These are phyloP conservation scores for Neofusicoccum kwambonambiense DNA, from an alignment of 2,329 filamentous ascomycete species.

Conservation along the genomic window DNA sequence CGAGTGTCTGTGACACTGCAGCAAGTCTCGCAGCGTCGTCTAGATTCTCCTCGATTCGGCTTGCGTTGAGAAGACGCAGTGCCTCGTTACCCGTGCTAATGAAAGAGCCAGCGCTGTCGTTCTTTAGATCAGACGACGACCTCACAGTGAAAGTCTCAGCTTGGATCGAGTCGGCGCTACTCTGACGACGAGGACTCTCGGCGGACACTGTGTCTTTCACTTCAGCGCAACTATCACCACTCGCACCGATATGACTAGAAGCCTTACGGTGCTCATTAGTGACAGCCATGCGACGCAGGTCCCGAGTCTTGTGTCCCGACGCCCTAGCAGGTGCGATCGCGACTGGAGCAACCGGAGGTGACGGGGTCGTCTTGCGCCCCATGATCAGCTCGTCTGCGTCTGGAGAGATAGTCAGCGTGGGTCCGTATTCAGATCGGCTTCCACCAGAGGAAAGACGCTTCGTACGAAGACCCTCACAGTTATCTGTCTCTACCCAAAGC, in stretches of 20 bases:
- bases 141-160: background rate
- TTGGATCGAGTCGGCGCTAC: background rate
- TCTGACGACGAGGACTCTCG: background rate
- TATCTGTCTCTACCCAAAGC: slow-evolving; percentile 7
- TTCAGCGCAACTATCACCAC: background rate
- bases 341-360: background rate
- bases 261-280: slow-evolving; percentile 14
- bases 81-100: background rate
- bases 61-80: background rate
- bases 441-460: slow-evolving; percentile 1
- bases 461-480: background rate
- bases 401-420: slow-evolving; percentile 7
- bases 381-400: slow-evolving; percentile 11
- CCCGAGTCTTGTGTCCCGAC: background rate
- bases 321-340: background rate
- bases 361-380: slow-evolving; percentile 1
- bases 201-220: background rate
- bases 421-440: background rate
- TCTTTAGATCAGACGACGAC: background rate
- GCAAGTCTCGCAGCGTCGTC: background rate
- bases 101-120: background rate
- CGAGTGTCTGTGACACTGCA: slow-evolving; percentile 1
- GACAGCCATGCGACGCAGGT: slow-evolving; percentile 1
- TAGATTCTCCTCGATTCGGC: background rate
- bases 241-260: background rate